Percentiles rank a stretch among this genome's conserved stretches.
Conservation (phyloP, 139 green algal genomes). For the Pleodorina starrii region DNA sequence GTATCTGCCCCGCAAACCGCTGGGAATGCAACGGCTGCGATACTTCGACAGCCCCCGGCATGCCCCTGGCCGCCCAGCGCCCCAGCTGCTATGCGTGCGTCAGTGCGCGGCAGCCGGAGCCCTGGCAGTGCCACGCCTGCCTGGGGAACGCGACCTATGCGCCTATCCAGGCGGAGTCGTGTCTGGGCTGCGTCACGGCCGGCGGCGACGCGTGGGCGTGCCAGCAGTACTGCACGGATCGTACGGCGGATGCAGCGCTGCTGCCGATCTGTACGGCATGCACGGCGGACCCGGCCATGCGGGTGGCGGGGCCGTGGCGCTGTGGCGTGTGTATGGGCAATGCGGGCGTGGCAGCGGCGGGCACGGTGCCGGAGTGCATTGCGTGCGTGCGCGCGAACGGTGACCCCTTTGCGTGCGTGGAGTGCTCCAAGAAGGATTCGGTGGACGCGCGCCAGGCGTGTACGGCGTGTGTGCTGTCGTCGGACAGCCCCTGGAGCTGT, state of each 20-base stretch:
- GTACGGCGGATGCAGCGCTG: neutral
- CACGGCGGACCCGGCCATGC: neutral
- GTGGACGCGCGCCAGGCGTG: neutral
- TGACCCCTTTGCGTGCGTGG: neutral
- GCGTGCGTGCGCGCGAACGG: neutral
- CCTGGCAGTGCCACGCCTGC: conserved; percentile 13
- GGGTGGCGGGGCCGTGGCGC: neutral
- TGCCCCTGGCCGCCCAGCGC: neutral
- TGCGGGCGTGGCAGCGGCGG: neutral
- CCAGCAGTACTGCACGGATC: conserved; percentile 7
- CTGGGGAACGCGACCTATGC: neutral
- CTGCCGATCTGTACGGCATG: neutral
- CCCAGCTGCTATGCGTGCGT: conserved; percentile 5
- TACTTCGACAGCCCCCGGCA: neutral
- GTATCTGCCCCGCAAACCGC: neutral
- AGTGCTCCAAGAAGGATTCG: neutral
- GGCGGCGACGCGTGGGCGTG: conserved; percentile 23
- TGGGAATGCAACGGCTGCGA: conserved; percentile 19
- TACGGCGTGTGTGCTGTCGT: neutral
- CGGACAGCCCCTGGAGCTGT: neutral
- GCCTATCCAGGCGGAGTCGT: neutral
- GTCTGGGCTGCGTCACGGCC: neutral
- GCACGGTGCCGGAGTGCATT: neutral
- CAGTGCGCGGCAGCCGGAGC: neutral
- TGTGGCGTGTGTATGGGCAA: neutral